These are phyloP conservation scores for Escovopsis sp. DNA, from an alignment of 2,329 filamentous ascomycete genomes.

Conservation along the genomic window DNA sequence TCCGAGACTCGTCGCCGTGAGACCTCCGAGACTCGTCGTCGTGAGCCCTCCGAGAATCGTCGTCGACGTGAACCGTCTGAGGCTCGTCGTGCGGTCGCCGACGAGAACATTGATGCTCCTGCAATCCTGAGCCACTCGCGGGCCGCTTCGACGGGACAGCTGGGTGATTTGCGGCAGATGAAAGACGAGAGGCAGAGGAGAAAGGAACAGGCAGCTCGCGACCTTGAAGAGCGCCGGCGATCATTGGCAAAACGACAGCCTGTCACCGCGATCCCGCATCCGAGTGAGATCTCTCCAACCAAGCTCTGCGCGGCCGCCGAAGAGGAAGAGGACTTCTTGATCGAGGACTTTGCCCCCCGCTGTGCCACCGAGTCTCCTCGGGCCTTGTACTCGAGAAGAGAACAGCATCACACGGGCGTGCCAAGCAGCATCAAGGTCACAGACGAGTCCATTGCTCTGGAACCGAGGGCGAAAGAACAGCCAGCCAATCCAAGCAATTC, in stretches of 20 bases:
- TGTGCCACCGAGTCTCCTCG: slow-evolving; percentile 45
- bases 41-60: slow-evolving; percentile 11
- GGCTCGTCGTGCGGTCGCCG: no score
- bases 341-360: slow-evolving; percentile 35
- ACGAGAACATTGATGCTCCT: no score
- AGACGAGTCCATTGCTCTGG: no score
- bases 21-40: slow-evolving; percentile 20
- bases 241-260: slow-evolving; percentile 71
- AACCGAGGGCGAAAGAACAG: no score
- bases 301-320: slow-evolving; percentile 22
- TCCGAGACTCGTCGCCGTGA: slow-evolving; percentile 9
- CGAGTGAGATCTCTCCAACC: slow-evolving; percentile 33
- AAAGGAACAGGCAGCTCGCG: slow-evolving; percentile 64
- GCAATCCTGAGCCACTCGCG: slow-evolving; percentile 7
- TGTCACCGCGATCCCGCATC: slow-evolving; percentile 67
- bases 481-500: no score
- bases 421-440: no score
- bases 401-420: no score
- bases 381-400: slow-evolving; percentile 34
- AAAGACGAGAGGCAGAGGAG: slow-evolving; percentile 49
- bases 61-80: slow-evolving; percentile 14
- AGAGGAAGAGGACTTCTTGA: slow-evolving; percentile 25
- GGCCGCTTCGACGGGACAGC: slow-evolving; percentile 30
- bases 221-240: slow-evolving; percentile 75
- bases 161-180: slow-evolving; percentile 39